These are phyloP conservation scores for Pholiota molesta DNA, from an alignment of 768 basidiomycete species.

Conservation along the genomic window DNA sequence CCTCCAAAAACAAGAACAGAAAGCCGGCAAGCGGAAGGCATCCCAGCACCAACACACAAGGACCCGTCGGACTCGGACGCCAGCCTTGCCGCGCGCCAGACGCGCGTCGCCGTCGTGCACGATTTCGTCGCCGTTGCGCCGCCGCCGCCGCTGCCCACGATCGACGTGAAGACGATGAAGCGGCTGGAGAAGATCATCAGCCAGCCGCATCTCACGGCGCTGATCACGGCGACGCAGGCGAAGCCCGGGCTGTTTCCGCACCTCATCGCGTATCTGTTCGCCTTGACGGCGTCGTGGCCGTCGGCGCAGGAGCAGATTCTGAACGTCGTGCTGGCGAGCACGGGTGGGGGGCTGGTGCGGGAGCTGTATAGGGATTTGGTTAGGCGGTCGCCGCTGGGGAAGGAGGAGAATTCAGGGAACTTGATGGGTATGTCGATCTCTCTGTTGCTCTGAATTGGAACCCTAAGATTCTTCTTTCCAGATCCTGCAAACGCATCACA, in stretches of 20 bases:
- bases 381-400: too few relatives aligned
- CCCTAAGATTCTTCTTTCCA: conserved; percentile 17
- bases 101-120: conserved; percentile 38
- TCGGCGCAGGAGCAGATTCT: too few relatives aligned
- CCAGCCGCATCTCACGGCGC: too few relatives aligned
- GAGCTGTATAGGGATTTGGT: too few relatives aligned
- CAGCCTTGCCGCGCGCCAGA: conserved; percentile 12
- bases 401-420: conserved; percentile 41
- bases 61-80: conserved; percentile 46
- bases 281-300: too few relatives aligned
- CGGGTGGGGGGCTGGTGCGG: conserved; percentile 64
- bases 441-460: background rate
- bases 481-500: conserved; percentile 46
- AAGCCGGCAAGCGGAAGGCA: conserved; percentile 1
- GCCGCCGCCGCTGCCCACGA: conserved; percentile 34
- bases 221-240: too few relatives aligned
- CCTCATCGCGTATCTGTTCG: too few relatives aligned
- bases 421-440: conserved; percentile 24
- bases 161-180: conserved; percentile 64
- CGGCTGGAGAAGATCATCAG: conserved; percentile 66
- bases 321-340: too few relatives aligned
- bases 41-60: conserved; percentile 23
- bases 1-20: conserved; percentile 1
- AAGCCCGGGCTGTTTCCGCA: too few relatives aligned
- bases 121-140: conserved; percentile 30